Base-by-base conservation (phyloP, 1,139 yeast genomes). In the Suhomyces wounanorum region DNA sequence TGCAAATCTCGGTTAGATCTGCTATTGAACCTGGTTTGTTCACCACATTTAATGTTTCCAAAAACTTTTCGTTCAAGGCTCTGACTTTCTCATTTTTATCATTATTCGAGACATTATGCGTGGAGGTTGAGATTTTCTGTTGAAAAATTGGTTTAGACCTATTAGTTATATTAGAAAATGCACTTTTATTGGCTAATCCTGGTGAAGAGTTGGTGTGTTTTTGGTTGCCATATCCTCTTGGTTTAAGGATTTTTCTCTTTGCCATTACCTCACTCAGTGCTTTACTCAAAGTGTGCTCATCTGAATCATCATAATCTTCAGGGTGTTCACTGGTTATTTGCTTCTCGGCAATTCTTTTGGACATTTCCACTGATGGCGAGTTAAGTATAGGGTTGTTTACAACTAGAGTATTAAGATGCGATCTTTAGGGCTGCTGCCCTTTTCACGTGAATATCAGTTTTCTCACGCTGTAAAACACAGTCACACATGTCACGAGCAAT, bases 1-100 rank as follows among this genome's bases (percentile, higher is more conserved):
- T 71, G 40, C 86, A 78, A 14, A 84, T 68, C 8, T 81, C 73
- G 0, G 82, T 69, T 63, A 88, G 81, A 59, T 88, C 83, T 0
- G 81, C 85, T 18, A 82, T 72, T 0, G 85, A 78, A 54, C 82
- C 80, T 3, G 72, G 68, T 1, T 62, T 59, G 43, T 77, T 66
- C 26, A 79, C 70, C 35, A 72, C 68, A 35, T 70, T 70, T 44
- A 90, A 65, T 30, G 82, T 73, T 18, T 75, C 75, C 28, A 81
- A 69, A 58, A 90, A 87, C 53, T 78, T 82, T 25, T 81, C 79
- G 64, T 89, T 89, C 63, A 90, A 75, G 1, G 96, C 96, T 60
- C 78, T 81, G 36, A 84, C 64, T 59, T 83, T 82, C 14, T 68
- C 70, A 40, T 72, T 64, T 49, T 62, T 68, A 28, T 69, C 65